Percentiles rank a stretch among this genome's conserved stretches.
Evolutionary conservation across 495 filamentous ascomycete species (phyloP).

Genomic region (Aspergillus bridgeri): DNA sequence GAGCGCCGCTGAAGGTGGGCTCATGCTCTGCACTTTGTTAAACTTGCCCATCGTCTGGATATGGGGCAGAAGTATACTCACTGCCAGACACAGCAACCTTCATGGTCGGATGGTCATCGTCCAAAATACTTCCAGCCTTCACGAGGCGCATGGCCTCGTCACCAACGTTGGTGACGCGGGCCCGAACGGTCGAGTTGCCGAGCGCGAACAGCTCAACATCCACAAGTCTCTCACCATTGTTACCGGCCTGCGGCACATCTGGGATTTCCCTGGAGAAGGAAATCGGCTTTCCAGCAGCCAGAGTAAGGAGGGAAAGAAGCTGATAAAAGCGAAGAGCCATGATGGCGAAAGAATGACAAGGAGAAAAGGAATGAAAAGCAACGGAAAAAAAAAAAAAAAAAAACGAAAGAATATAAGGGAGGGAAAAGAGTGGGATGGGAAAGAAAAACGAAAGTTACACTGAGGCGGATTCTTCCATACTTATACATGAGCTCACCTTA

Average conservation of each 20-base stretch:
- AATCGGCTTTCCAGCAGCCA: conserved; percentile 24
- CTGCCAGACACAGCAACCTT: conserved; percentile 15
- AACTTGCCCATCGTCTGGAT: neutral
- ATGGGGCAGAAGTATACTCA: conserved; percentile 1
- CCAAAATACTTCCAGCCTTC: conserved; percentile 15
- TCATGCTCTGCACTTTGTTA: conserved; percentile 2
- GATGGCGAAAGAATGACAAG: conserved; percentile 11
- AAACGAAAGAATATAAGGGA: neutral
- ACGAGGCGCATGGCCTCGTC: conserved; percentile 12
- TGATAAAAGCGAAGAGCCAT: conserved; percentile 15
- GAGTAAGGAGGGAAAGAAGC: conserved; percentile 13
- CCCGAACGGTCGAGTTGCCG: conserved; percentile 16
- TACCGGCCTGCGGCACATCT: conserved; percentile 15
- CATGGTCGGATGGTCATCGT: conserved; percentile 12
- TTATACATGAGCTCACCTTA: neutral
- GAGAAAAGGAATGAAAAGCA: neutral
- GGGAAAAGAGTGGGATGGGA: neutral
- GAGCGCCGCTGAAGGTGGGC: conserved; percentile 12
- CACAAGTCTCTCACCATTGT: conserved; percentile 2
- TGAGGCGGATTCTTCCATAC: neutral
- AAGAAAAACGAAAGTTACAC: neutral
- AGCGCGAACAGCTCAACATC: conserved; percentile 14
- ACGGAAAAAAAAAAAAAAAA: neutral
- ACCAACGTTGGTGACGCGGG: conserved; percentile 13
- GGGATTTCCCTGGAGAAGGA: conserved; percentile 14